phyloP scores from a whole-genome alignment of 768 basidiomycete species.

The Omphalotus guepiniiformis region DNA sequence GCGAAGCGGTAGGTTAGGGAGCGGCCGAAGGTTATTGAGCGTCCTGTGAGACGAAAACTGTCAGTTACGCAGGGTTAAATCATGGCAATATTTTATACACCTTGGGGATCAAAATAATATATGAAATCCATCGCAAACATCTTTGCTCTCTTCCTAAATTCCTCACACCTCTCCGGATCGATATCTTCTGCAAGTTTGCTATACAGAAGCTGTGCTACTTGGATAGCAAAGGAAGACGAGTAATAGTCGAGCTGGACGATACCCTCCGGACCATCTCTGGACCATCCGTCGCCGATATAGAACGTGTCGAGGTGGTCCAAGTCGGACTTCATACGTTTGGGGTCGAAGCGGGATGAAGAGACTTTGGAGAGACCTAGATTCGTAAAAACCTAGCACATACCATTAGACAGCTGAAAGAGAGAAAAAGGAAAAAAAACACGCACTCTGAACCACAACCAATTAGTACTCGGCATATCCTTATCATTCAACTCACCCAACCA shows the following conservation, averaged over 20 bases:
- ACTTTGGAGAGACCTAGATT: constrained; percentile 67
- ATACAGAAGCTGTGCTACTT: constrained; percentile 68
- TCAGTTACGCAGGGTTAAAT: too few species aligned
- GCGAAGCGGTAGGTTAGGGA: constrained; percentile 77
- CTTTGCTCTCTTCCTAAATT: constrained; percentile 59
- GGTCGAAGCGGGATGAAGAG: constrained; percentile 53
- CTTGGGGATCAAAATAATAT: constrained; percentile 72
- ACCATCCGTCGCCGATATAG: constrained; percentile 75
- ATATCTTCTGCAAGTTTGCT: constrained; percentile 59
- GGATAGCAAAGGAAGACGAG: constrained; percentile 76
- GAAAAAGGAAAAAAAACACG: constrained; percentile 15
- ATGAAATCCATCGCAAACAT: constrained; percentile 67
- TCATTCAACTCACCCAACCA: constrained; percentile 78
- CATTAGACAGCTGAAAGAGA: constrained; percentile 1
- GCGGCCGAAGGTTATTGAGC: constrained; percentile 71
- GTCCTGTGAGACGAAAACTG: constrained; percentile 41
- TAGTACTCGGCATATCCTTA: constrained; percentile 81
- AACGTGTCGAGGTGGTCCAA: constrained; percentile 76
- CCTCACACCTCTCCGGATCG: constrained; percentile 61
- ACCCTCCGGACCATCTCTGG: constrained; percentile 72
- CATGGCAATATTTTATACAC: too few species aligned
- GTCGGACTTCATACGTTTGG: constrained; percentile 64
- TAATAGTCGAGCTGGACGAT: constrained; percentile 79
- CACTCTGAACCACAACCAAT: constrained; percentile 81
- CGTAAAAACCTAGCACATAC: constrained; percentile 56